Percentiles rank a stretch among this genome's conserved stretches.
Evolutionary conservation across 805 yeast genomes (phyloP).

Genomic region (Starmerella scarabaei): DNA sequence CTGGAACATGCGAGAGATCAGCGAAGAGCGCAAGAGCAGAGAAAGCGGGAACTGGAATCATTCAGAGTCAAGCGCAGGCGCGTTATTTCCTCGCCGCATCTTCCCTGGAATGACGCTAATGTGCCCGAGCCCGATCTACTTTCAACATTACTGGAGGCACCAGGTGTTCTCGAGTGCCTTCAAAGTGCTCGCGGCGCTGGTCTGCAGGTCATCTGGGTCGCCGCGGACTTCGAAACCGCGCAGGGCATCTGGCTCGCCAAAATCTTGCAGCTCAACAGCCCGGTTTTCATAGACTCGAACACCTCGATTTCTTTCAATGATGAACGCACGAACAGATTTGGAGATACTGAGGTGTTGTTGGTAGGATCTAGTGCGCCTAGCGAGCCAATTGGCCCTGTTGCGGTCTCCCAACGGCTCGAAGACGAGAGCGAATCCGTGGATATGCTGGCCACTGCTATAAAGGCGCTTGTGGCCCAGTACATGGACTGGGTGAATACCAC

Average conservation of each 20-base stretch:
- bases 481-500: not conserved
- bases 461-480: not conserved
- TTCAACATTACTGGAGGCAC: too few species aligned
- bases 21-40: not conserved
- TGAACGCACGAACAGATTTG: too few species aligned
- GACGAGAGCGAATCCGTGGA: not conserved
- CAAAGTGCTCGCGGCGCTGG: too few species aligned
- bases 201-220: too few species aligned
- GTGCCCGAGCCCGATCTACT: too few species aligned
- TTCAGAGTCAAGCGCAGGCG: conserved; percentile 3
- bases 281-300: too few species aligned
- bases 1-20: not conserved
- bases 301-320: too few species aligned
- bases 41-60: conserved; percentile 3
- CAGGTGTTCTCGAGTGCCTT: too few species aligned
- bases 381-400: not conserved
- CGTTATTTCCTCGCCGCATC: conserved; percentile 3
- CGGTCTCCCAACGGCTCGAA: not conserved
- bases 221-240: too few species aligned
- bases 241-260: too few species aligned
- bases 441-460: not conserved
- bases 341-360: not conserved
- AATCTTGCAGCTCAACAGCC: too few species aligned
- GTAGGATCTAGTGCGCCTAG: not conserved
- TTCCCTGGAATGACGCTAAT: too few species aligned